Evolutionary conservation across 1,284 basidiomycete species (phyloP), one percentile per base, ranked within the genome.

Genomic region (Pascua guehoae): DNA sequence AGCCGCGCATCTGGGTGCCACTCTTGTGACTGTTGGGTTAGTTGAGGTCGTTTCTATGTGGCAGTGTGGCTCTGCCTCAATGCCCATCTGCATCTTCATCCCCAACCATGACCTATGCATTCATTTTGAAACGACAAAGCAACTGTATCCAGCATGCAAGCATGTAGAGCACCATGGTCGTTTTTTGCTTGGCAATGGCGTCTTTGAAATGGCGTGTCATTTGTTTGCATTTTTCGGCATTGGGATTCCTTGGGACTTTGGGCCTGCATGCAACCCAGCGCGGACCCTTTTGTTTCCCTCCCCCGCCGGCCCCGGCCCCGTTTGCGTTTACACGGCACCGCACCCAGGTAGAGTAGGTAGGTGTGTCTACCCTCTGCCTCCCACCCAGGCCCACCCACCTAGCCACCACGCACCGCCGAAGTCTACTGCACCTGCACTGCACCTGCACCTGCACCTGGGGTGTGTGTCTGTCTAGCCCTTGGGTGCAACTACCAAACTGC

Each of bases 161-260:
- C 24, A 32, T 32, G 24, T 32, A 32, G 24, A 32, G 24, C 24
- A 32, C 7, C 7, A 7, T 32, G 24, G 24, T 12, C 44, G 18
- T 12, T 41, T 41, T 9, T 41, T 14, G 17, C 39, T 14, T 12
- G 24, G 11, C 12, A 18, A 17, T 5, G 38, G 39, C 47, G 39
- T 49, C 18, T 14, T 40, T 15, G 16, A n/a, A 49, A 24, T 49
- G 47, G 18, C 47, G 47, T 49, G 47, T 17, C 47, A 41, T 48
- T 40, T 48, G 38, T 4, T 12, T 8, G 47, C 47, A 4, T 17
- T 41, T 41, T 18, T 38, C 39, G 47, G 47, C 16, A 41, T 14
- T 32, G 32, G n/a, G 17, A 32, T 42, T 50, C 24, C 24, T 32
- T 32, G 24, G 24, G 24, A 32, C 24, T 32, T 7, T 32, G 24